Base-by-base conservation (phyloP, 495 filamentous ascomycete genomes). In the Podospora pseudoanserina region DNA sequence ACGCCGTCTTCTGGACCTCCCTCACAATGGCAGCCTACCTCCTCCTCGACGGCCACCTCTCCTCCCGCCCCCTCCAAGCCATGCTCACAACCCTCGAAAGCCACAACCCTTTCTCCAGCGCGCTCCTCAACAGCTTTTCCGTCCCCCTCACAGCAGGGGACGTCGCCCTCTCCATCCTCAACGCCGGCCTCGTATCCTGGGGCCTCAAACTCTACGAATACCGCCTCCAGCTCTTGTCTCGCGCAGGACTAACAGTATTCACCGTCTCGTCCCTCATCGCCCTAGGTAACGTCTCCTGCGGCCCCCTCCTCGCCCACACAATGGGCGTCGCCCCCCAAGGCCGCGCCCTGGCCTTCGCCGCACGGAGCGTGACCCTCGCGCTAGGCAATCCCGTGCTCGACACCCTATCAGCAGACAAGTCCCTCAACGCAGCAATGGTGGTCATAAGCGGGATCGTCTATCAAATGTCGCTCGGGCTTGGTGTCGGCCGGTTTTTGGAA, bases 131-230 rank as follows among this genome's bases (percentile, higher is more conserved):
- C n/a, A 67, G 68, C 7, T 26, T 60, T 49, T 16, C 16, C 66
- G 80, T 34, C 5, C 23, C 60, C n/a, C 75, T 83, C 13, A 77
- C 79, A 6, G 79, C 82, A 1, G 82, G 82, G 13, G 81, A 84
- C 65, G 59, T 83, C 13, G 78, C 81, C 0, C 71, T 76, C 4
- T 73, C 79, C 0, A 67, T 84, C 20, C 75, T 84, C 19, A 81
- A 83, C 64, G 75, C 81, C 4, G 81, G 82, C 15, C 79, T 84
- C 20, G 77, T 80, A 0, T 75, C 77, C 3, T 77, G 82, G 77
- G 82, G 82, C 0, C 75, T 84, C 60, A 84, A 84, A 70, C 79
- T 84, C 57, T 84, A 79, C 72, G 77, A 81, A 66, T 81, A 81
- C 73, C 78, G 81, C 15, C 44, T 64, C 1, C 79, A 79, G 32